Evolutionary conservation across 1,284 basidiomycete species (phyloP).

Genomic region (Cryptococcus sp.): DNA sequence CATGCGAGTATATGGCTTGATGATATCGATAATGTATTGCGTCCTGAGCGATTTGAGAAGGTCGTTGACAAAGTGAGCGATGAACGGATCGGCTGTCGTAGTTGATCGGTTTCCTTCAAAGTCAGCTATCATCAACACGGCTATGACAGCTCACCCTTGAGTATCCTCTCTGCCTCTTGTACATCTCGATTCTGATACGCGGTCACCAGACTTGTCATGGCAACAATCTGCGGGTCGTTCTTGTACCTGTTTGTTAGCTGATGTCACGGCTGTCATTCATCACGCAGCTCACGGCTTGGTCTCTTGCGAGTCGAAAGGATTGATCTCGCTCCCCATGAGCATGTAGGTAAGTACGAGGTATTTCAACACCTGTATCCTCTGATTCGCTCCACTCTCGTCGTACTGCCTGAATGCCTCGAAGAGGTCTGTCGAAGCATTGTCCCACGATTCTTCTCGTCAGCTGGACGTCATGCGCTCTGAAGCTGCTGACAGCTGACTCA

Average conservation of each 20-base stretch:
- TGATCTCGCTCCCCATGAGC: constrained; percentile 96
- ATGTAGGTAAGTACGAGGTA: constrained; percentile 98
- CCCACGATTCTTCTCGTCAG: constrained; percentile 72
- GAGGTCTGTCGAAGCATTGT: constrained; percentile 92
- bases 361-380: constrained; percentile 95
- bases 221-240: constrained; percentile 90
- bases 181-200: constrained; percentile 96
- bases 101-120: constrained; percentile 79
- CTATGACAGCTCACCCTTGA: constrained; percentile 57
- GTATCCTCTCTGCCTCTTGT: constrained; percentile 89
- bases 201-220: constrained; percentile 94
- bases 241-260: constrained; percentile 65
- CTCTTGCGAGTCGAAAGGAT: constrained; percentile 98
- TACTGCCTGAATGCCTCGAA: constrained; percentile 99
- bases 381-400: constrained; percentile 93
- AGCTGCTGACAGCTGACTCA: constrained; percentile 48
- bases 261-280: constrained; percentile 6
- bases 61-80: constrained; percentile 88
- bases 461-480: too few relatives aligned
- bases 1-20: constrained; percentile 91
- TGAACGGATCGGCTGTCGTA: constrained; percentile 93
- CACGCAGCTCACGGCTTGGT: constrained; percentile 70
- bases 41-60: constrained; percentile 86
- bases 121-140: neutral
- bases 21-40: constrained; percentile 93